phyloP scores from a whole-genome alignment of 2,329 filamentous ascomycete genomes.

The Aspergillus fumigatus region DNA sequence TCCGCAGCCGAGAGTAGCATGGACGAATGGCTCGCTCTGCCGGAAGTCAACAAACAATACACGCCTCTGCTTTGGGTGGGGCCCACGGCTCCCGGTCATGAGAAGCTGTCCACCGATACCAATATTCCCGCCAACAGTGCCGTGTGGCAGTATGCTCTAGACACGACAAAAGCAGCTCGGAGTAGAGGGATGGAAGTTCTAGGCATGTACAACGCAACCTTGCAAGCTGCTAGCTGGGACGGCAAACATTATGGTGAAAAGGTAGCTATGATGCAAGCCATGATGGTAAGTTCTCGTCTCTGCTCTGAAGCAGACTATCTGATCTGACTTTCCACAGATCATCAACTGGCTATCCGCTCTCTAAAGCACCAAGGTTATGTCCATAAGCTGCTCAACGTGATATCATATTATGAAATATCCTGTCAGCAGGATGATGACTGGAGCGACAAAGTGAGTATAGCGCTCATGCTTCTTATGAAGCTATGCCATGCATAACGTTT shows the following conservation, averaged over 20 bases:
- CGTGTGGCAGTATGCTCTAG: slow-evolving; percentile 38
- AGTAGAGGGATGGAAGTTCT: slow-evolving; percentile 38
- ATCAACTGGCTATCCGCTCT: slow-evolving; percentile 21
- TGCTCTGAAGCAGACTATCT: not conserved
- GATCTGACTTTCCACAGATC: slow-evolving; percentile 7
- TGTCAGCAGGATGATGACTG: not conserved
- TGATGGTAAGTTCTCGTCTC: slow-evolving; percentile 33
- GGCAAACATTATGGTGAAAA: slow-evolving; percentile 36
- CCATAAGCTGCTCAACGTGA: not conserved
- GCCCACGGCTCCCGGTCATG: slow-evolving; percentile 36
- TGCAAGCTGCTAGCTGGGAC: slow-evolving; percentile 38
- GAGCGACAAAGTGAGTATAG: not conserved
- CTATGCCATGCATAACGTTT: not conserved
- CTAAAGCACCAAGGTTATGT: slow-evolving; percentile 29
- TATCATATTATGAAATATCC: not conserved
- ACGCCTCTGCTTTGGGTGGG: slow-evolving; percentile 43
- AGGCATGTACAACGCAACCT: slow-evolving; percentile 42
- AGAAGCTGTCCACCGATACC: slow-evolving; percentile 23
- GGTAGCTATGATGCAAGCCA: slow-evolving; percentile 41
- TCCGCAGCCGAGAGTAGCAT: slow-evolving; percentile 29
- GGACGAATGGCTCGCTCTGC: slow-evolving; percentile 38
- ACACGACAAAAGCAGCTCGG: slow-evolving; percentile 30
- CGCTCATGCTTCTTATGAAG: not conserved
- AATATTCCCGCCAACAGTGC: slow-evolving; percentile 30
- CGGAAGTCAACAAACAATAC: slow-evolving; percentile 31